Base-by-base conservation (phyloP, 441 rosid species). In the Croton laevigatus region DNA sequence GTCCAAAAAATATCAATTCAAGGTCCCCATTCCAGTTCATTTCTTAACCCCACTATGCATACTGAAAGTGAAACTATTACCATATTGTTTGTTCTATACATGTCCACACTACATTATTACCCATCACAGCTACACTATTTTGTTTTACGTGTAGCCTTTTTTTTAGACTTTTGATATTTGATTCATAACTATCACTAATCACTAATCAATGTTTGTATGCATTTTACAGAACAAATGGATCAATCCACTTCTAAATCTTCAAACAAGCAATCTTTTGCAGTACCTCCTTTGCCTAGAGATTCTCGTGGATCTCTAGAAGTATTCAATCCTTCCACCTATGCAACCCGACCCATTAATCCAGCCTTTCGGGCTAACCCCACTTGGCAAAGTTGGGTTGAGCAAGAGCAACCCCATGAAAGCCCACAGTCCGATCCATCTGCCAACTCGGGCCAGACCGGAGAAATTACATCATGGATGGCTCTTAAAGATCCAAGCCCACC, bases 391-490 rank as follows among this genome's bases (percentile, higher is more conserved):
- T 63, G 78, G 81, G 51, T 14, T 32, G 81, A 61, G 8, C 75
- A 74, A 27, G 32, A 27, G 27, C 38, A 65, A 7, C 60, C 40
- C 20, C 37, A 38, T 22, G 42, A 42, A 5, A 32, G 61, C 27
- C 66, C 79, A 10, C 79, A 80, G 54, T 69, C 74, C n/a, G 71
- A 74, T 44, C 66, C 46, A 9, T 54, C 76, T 0, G 65, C 80
- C 42, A 70, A 68, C 23, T 73, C 89, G 60, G 75, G 69, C 62
- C 77, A 76, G 70, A 57, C 76, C 13, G 89, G 89, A 63, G 95
- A 85, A 71, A 78, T 81, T 61, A 79, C 94, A 37, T 83, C 99
- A 81, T 92, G 99, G 99, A 88, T 94, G 98, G 99, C 99, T 73
- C 76, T 94, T 51, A 81, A 81, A 73, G 94, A 89, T 37, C 61